Evolutionary conservation across 495 filamentous ascomycete genomes (phyloP).

Genomic region (Penicillium dipodomyicola): DNA sequence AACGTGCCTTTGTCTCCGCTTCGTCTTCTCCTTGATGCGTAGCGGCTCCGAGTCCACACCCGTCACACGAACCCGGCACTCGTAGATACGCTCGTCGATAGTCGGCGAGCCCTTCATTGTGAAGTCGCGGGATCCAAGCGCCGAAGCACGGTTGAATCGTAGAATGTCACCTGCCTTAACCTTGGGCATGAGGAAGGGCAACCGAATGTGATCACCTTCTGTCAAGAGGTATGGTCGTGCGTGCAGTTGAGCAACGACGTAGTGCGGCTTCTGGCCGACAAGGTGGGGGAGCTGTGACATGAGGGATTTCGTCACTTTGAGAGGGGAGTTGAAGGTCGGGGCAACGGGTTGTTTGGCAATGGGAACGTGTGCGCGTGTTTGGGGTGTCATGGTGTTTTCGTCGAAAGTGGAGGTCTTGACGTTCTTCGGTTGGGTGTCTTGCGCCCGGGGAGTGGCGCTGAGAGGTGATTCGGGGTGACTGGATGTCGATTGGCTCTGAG

Average conservation of each 20-base stretch:
- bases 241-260: slow-evolving; percentile 84
- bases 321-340: slow-evolving; percentile 36
- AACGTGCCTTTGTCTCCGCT: slow-evolving; percentile 73
- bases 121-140: slow-evolving; percentile 83
- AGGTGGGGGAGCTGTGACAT: slow-evolving; percentile 73
- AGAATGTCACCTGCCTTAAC: slow-evolving; percentile 80
- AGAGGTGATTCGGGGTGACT: slow-evolving; percentile 31
- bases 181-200: slow-evolving; percentile 90
- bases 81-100: slow-evolving; percentile 77
- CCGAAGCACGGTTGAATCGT: slow-evolving; percentile 76
- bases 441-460: slow-evolving; percentile 31
- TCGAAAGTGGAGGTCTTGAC: slow-evolving; percentile 13
- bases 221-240: slow-evolving; percentile 87
- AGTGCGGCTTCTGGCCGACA: slow-evolving; percentile 74
- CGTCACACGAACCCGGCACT: slow-evolving; percentile 81
- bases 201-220: slow-evolving; percentile 75
- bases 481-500: slow-evolving; percentile 22
- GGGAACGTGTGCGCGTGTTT: slow-evolving; percentile 28
- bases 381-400: slow-evolving; percentile 18
- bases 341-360: slow-evolving; percentile 35
- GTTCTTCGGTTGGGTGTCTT: slow-evolving; percentile 20
- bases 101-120: slow-evolving; percentile 77
- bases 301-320: slow-evolving; percentile 55
- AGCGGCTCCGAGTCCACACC: slow-evolving; percentile 86
- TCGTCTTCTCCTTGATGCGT: slow-evolving; percentile 87